phyloP scores from a whole-genome alignment of 2,329 filamentous ascomycete genomes.

The Aspergillus amoenus region DNA sequence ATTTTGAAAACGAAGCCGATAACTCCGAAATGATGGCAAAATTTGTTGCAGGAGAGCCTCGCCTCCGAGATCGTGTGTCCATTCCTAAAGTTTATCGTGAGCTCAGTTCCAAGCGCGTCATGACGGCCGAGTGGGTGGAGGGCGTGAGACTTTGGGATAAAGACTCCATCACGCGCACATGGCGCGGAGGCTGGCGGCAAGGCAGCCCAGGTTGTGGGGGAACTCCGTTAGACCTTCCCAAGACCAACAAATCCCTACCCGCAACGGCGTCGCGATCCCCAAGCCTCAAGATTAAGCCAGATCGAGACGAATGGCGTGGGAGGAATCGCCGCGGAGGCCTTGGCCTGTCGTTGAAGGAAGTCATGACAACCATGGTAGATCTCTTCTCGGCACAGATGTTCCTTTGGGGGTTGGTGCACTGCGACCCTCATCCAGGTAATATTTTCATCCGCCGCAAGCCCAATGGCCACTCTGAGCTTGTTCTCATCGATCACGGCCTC shows the following conservation, averaged over 20 bases:
- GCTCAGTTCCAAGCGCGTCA: slow-evolving; percentile 75
- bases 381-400: slow-evolving; percentile 98
- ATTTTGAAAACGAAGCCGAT: slow-evolving; percentile 87
- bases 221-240: slow-evolving; percentile 58
- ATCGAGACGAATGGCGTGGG: slow-evolving; percentile 76
- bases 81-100: slow-evolving; percentile 83
- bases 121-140: slow-evolving; percentile 98
- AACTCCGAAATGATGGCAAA: slow-evolving; percentile 83
- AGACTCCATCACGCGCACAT: slow-evolving; percentile 70
- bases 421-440: slow-evolving; percentile 95
- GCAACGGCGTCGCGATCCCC: slow-evolving; percentile 10
- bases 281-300: slow-evolving; percentile 69
- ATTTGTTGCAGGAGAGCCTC: slow-evolving; percentile 72
- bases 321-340: slow-evolving; percentile 72
- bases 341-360: slow-evolving; percentile 76
- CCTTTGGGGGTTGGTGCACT: slow-evolving; percentile 92
- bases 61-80: slow-evolving; percentile 78
- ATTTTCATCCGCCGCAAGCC: slow-evolving; percentile 89
- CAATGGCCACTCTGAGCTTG: slow-evolving; percentile 79
- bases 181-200: slow-evolving; percentile 73
- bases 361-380: slow-evolving; percentile 96
- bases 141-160: slow-evolving; percentile 92
- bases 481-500: slow-evolving; percentile 94
- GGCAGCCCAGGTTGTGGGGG: slow-evolving; percentile 78
- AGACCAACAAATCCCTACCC: slow-evolving; percentile 46